phyloP scores from a whole-genome alignment of 768 basidiomycete genomes.

The Hirschioporus abietinus region DNA sequence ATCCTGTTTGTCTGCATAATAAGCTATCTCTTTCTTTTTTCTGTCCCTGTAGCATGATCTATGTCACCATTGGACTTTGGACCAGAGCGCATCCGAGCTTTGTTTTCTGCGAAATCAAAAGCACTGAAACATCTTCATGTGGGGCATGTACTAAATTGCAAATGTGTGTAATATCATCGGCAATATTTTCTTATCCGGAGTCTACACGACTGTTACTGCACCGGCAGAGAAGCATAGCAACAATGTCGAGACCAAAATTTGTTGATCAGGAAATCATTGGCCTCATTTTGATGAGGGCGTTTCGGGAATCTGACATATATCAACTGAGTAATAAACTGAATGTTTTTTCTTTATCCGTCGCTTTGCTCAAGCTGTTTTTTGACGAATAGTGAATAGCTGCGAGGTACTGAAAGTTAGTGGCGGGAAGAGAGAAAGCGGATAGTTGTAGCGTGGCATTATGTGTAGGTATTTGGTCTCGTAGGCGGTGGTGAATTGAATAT shows the following conservation, averaged over 20 bases:
- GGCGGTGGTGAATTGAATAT: not conserved
- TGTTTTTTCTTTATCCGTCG: not conserved
- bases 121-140: not conserved
- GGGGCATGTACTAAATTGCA: not conserved
- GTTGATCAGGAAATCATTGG: not conserved
- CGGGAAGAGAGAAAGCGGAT: too few relatives aligned
- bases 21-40: not conserved
- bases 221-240: not conserved
- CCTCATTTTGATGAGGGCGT: not conserved
- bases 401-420: too few relatives aligned
- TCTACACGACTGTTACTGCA: not conserved
- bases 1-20: not conserved
- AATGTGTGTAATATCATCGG: not conserved
- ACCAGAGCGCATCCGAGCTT: not conserved
- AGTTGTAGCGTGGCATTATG: not conserved
- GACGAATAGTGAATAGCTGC: too few relatives aligned
- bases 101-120: slow-evolving; percentile 1
- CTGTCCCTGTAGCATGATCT: not conserved
- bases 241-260: not conserved
- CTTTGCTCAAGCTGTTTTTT: too few relatives aligned
- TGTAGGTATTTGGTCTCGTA: not conserved
- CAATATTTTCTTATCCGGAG: not conserved
- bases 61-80: not conserved
- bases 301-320: not conserved
- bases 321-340: too few relatives aligned